Conservation (phyloP, 2,329 filamentous ascomycete species). For the Arthrobotrys sphaeroides region DNA sequence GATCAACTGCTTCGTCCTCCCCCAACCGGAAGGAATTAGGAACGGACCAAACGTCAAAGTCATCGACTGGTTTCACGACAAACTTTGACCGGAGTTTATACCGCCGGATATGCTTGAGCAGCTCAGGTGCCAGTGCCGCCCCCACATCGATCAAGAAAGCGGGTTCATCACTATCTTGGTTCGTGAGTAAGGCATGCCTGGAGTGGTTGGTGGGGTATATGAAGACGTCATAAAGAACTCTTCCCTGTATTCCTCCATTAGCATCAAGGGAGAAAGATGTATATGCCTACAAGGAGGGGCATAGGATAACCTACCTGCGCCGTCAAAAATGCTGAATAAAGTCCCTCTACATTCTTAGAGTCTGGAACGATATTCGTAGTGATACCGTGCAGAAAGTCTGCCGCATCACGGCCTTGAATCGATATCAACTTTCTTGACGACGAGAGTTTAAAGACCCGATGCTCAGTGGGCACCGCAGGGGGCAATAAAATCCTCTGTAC, state of each 20-base stretch:
- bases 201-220: slow-evolving; percentile 73
- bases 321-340: slow-evolving; percentile 86
- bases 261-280: not conserved
- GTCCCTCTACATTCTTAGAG: slow-evolving; percentile 61
- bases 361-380: slow-evolving; percentile 75
- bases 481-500: slow-evolving; percentile 21
- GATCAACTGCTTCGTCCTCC: slow-evolving; percentile 5
- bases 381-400: slow-evolving; percentile 87
- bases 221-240: slow-evolving; percentile 88
- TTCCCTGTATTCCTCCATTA: slow-evolving; percentile 64
- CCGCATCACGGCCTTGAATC: slow-evolving; percentile 79
- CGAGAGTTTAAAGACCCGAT: slow-evolving; percentile 69
- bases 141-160: slow-evolving; percentile 86
- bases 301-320: slow-evolving; percentile 65
- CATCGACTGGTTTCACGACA: slow-evolving; percentile 71
- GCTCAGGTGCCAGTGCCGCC: slow-evolving; percentile 68
- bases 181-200: slow-evolving; percentile 18
- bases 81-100: slow-evolving; percentile 89
- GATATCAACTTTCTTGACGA: slow-evolving; percentile 78
- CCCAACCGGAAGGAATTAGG: slow-evolving; percentile 39
- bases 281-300: slow-evolving; percentile 53
- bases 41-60: slow-evolving; percentile 65
- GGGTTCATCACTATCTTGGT: slow-evolving; percentile 52
- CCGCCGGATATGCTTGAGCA: slow-evolving; percentile 79
- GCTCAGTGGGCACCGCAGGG: slow-evolving; percentile 24